These are phyloP conservation scores for Gloeostereum incarnatum DNA, from an alignment of 768 basidiomycete species.

Conservation along the genomic window DNA sequence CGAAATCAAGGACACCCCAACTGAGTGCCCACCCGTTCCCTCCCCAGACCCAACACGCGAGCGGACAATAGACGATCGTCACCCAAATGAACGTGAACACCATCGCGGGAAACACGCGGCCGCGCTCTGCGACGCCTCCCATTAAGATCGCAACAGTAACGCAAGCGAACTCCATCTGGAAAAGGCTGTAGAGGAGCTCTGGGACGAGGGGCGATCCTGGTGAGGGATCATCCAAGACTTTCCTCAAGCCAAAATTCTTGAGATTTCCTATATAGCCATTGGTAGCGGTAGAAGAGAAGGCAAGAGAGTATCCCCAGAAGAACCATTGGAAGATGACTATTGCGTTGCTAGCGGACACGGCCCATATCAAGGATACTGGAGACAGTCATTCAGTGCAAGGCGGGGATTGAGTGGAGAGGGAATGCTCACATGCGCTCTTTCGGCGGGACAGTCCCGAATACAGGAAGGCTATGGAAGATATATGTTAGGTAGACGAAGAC, in stretches of 20 bases:
- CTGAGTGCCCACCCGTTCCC: slow-evolving; percentile 27
- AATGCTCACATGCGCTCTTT: slow-evolving; percentile 44
- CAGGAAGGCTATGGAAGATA: slow-evolving; percentile 42
- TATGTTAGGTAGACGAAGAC: not conserved
- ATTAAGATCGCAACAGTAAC: slow-evolving; percentile 72
- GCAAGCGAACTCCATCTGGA: slow-evolving; percentile 81
- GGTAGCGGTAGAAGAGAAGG: slow-evolving; percentile 70
- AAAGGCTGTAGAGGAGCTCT: slow-evolving; percentile 75
- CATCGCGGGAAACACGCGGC: slow-evolving; percentile 74
- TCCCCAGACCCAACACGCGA: slow-evolving; percentile 84
- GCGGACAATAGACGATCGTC: slow-evolving; percentile 81
- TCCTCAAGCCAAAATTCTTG: slow-evolving; percentile 63
- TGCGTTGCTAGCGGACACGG: slow-evolving; percentile 62
- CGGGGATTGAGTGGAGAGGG: not conserved
- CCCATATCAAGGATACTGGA: slow-evolving; percentile 66
- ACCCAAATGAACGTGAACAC: slow-evolving; percentile 79
- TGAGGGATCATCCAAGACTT: slow-evolving; percentile 63
- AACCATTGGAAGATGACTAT: slow-evolving; percentile 78
- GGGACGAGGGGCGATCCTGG: slow-evolving; percentile 79
- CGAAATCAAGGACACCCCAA: slow-evolving; percentile 84
- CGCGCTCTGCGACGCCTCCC: slow-evolving; percentile 82
- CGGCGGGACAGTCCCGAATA: slow-evolving; percentile 67
- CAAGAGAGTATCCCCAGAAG: slow-evolving; percentile 74
- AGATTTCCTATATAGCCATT: slow-evolving; percentile 79
- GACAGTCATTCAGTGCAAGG: slow-evolving; percentile 3